phyloP scores from a whole-genome alignment of 768 basidiomycete species.

The Boletus speciosus region DNA sequence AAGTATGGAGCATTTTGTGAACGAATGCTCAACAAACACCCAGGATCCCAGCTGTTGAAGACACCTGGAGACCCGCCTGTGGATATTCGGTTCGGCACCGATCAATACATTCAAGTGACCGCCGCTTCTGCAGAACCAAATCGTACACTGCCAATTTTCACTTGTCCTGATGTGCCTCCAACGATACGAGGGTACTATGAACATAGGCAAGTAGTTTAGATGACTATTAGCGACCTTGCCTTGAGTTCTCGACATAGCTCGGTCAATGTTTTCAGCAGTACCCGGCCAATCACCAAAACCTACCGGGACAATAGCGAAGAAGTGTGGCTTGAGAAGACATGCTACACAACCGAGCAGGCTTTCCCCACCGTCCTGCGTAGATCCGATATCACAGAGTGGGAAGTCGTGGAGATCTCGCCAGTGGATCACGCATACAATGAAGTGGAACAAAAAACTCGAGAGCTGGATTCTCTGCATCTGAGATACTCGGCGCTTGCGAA shows the following conservation, averaged over 20 bases:
- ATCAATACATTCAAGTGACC: slow-evolving; percentile 87
- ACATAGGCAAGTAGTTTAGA: slow-evolving; percentile 53
- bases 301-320: slow-evolving; percentile 67
- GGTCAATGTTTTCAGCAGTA: slow-evolving; percentile 78
- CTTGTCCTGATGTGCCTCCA: slow-evolving; percentile 76
- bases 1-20: slow-evolving; percentile 89
- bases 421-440: slow-evolving; percentile 80
- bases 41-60: slow-evolving; percentile 77
- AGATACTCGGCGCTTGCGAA: slow-evolving; percentile 79
- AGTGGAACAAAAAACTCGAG: slow-evolving; percentile 76
- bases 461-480: slow-evolving; percentile 62
- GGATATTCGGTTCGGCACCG: slow-evolving; percentile 73
- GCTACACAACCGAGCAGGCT: slow-evolving; percentile 78
- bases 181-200: slow-evolving; percentile 85
- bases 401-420: slow-evolving; percentile 78
- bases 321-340: slow-evolving; percentile 86
- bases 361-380: slow-evolving; percentile 91
- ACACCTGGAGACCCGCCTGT: slow-evolving; percentile 71
- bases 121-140: slow-evolving; percentile 85
- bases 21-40: slow-evolving; percentile 86
- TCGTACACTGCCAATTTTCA: slow-evolving; percentile 71
- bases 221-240: not conserved
- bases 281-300: slow-evolving; percentile 61
- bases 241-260: slow-evolving; percentile 47
- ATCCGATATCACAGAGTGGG: slow-evolving; percentile 74